Base-by-base conservation (phyloP, 805 yeast genomes). In the Barnettozyma wickerhamii region DNA sequence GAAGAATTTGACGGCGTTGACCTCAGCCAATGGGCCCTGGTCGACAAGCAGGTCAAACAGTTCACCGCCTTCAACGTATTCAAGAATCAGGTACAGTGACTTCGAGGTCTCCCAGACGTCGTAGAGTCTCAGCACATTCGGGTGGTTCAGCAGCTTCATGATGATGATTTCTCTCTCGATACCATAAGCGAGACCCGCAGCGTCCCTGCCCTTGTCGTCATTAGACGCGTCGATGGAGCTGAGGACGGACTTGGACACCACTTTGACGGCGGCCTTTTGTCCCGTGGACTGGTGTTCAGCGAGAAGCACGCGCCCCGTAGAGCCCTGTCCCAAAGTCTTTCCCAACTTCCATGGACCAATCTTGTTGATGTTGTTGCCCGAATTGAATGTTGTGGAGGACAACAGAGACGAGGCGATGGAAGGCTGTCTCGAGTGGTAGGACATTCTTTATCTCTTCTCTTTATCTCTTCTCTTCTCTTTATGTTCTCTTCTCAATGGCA, bases 71-170 rank as follows among this genome's bases (percentile, higher is more conserved):
- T 85, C 90, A 24, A 85, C 91, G 58, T 84, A 85, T 58, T 85
- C 95, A 37, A 85, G 64, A 13, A 85, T 88, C 49, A 85, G 61
- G 54, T 81, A 85, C 42, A 93, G 70, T 45, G 91, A 96, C 56
- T 87, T 88, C 50, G 88, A 82, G 50, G 95, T 91, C 63, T 93
- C 99, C 98, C 98, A 93, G 19, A 93, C 99, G 58, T 93, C 99
- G 59, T 89, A 93, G 30, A 93, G 69, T 19, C 93, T 84, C 76
- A 93, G 80, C 19, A 93, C 93, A 56, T 93, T 91, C 10, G 95
- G 88, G 62, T 93, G 98, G 45, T 93, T 86, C 34, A 93, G 77
- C 31, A 93, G 72, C 64, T 93, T 93, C 99, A 91, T 93, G 52
- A 93, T 93, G 53, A 93, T 90, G 48, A 93, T 95, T 60, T 93